Evolutionary conservation across 148 eudicot genomes (phyloP).

Genomic region (Vaccinium darrowii): DNA sequence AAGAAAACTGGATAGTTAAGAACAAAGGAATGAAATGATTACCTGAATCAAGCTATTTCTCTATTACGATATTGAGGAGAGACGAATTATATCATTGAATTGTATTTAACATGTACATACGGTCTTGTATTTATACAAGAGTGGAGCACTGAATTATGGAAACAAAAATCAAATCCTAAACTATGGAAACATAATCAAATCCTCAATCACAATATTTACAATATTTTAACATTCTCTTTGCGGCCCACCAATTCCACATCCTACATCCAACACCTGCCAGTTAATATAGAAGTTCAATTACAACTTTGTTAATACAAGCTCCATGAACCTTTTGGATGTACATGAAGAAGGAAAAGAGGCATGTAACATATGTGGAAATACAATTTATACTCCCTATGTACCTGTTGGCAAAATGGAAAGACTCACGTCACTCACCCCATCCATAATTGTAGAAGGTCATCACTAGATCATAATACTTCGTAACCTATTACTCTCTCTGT

Average conservation of each 20-base stretch:
- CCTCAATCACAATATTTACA: too few relatives aligned
- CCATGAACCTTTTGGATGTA: too few relatives aligned
- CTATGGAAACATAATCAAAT: too few relatives aligned
- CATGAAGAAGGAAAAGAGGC: too few relatives aligned
- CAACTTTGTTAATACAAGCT: not conserved
- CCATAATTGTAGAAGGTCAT: constrained; percentile 92
- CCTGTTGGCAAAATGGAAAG: constrained; percentile 89
- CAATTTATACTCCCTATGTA: not conserved
- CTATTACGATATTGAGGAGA: too few relatives aligned
- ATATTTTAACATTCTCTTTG: constrained; percentile 43
- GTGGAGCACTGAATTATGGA: too few relatives aligned
- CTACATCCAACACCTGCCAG: constrained; percentile 80
- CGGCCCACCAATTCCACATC: constrained; percentile 88
- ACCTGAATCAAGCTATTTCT: too few relatives aligned
- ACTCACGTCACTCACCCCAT: constrained; percentile 64
- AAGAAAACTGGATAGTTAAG: not conserved
- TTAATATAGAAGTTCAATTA: constrained; percentile 10
- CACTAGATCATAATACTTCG: constrained; percentile 78
- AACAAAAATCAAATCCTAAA: too few relatives aligned
- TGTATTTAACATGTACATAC: too few relatives aligned
- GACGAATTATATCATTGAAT: too few relatives aligned
- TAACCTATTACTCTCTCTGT: constrained; percentile 45
- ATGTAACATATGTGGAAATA: too few relatives aligned
- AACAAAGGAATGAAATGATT: not conserved
- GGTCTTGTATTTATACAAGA: too few relatives aligned